phyloP scores from a whole-genome alignment of 108 stramenopile species.

The Cylindrotheca fusiformis region DNA sequence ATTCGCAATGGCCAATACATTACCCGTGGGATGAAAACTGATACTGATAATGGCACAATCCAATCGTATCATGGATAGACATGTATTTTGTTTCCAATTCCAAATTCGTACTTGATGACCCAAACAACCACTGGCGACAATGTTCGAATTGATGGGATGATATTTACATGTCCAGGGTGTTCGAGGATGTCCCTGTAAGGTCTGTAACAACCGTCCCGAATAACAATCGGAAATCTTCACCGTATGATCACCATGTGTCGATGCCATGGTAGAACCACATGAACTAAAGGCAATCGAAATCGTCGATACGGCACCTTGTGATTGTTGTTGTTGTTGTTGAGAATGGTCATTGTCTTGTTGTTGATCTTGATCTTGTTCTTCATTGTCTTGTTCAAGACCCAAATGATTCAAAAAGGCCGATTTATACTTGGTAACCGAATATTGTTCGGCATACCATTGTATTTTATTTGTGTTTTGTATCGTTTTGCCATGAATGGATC shows the following conservation, averaged over 20 bases:
- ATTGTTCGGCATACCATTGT: conserved; percentile 59
- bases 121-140: conserved; percentile 94
- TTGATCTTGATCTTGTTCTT: conserved; percentile 20
- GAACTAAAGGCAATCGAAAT: conserved; percentile 82
- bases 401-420: conserved; percentile 70
- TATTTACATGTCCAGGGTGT: conserved; percentile 99
- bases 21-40: conserved; percentile 90
- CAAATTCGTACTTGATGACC: conserved; percentile 96
- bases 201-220: conserved; percentile 62
- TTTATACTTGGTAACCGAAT: conserved; percentile 51
- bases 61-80: conserved; percentile 83
- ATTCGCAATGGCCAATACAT: conserved; percentile 89
- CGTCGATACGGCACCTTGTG: conserved; percentile 52
- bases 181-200: conserved; percentile 91
- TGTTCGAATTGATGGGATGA: conserved; percentile 75
- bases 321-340: conserved; percentile 20
- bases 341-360: conserved; percentile 12
- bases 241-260: conserved; percentile 99
- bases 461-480: conserved; percentile 32
- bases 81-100: conserved; percentile 75
- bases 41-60: conserved; percentile 90
- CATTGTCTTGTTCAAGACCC: conserved; percentile 20
- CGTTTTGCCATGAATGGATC: background rate
- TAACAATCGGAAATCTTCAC: conserved; percentile 88
- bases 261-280: conserved; percentile 83